Conservation (phyloP, 73 alveolate species). For the Effrenium voratum region DNA sequence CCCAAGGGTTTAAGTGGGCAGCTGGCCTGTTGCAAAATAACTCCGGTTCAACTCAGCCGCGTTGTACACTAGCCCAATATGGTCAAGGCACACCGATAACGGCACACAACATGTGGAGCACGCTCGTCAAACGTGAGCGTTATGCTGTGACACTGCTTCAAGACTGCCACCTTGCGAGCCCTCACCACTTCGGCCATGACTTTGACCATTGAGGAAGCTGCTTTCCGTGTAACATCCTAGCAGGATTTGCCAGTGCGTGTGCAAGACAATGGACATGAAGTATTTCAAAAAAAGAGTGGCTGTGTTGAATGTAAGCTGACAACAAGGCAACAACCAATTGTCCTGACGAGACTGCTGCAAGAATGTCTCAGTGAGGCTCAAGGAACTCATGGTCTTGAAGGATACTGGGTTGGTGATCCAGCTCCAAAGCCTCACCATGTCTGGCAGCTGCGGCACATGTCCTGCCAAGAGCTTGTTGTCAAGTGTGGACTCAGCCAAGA, state of each 20-base stretch:
- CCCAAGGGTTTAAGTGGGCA: too few relatives aligned
- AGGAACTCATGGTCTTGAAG: neutral
- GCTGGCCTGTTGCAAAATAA: too few relatives aligned
- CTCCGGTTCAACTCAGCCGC: too few relatives aligned
- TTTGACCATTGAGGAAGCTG: neutral
- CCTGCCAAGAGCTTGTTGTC: neutral
- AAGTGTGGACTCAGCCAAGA: neutral
- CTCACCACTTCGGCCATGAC: neutral
- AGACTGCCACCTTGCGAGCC: neutral
- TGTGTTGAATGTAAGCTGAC: too few relatives aligned
- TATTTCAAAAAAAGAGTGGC: neutral
- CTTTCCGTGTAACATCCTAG: neutral
- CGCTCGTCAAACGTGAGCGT: neutral
- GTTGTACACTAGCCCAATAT: neutral
- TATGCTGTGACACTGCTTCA: neutral
- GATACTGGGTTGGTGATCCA: neutral
- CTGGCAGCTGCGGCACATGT: neutral
- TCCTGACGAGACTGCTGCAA: neutral
- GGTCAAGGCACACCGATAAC: neutral
- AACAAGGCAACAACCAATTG: neutral
- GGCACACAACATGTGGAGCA: neutral
- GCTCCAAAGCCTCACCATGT: neutral
- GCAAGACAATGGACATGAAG: neutral
- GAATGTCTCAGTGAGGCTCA: conserved; percentile 9
- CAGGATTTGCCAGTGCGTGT: neutral